A percentile compares a stretch with the other conserved stretches of the same genome.
Evolutionary conservation across 2,329 filamentous ascomycete genomes (phyloP).

Genomic region (Cladobotryum protrusum): DNA sequence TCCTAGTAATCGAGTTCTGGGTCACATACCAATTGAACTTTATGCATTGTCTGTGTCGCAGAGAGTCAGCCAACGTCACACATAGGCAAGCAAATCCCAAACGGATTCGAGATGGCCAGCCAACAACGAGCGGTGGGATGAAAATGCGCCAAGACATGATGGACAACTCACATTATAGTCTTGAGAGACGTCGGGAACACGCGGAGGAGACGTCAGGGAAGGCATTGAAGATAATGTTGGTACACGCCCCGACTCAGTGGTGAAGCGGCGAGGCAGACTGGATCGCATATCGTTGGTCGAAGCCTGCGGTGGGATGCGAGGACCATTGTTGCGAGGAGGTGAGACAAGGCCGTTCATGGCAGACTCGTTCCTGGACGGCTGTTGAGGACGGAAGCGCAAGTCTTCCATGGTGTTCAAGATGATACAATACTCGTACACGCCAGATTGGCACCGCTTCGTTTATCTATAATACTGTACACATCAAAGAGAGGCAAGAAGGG

Average conservation of each 20-base stretch:
- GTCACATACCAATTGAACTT: slow-evolving; percentile 68
- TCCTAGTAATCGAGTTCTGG: neutral
- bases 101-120: neutral
- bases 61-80: slow-evolving; percentile 10
- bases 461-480: slow-evolving; percentile 30
- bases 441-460: slow-evolving; percentile 30
- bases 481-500: slow-evolving; percentile 26
- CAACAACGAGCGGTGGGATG: neutral
- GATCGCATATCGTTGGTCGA: slow-evolving; percentile 63
- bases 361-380: slow-evolving; percentile 70
- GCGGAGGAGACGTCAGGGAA: slow-evolving; percentile 44
- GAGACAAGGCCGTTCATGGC: slow-evolving; percentile 69
- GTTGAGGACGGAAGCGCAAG: slow-evolving; percentile 69
- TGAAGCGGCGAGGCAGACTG: slow-evolving; percentile 84
- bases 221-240: slow-evolving; percentile 59
- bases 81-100: neutral
- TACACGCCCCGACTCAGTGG: slow-evolving; percentile 80
- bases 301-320: slow-evolving; percentile 48
- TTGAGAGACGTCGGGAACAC: slow-evolving; percentile 39
- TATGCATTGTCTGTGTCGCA: slow-evolving; percentile 52
- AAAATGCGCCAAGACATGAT: neutral
- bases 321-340: slow-evolving; percentile 65
- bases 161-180: slow-evolving; percentile 40
- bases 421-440: slow-evolving; percentile 36
- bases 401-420: slow-evolving; percentile 58